A percentile compares a stretch with the other conserved stretches of the same genome.
phyloP scores from a whole-genome alignment of 2,329 filamentous ascomycete species.

The Lecanicillium sp. region DNA sequence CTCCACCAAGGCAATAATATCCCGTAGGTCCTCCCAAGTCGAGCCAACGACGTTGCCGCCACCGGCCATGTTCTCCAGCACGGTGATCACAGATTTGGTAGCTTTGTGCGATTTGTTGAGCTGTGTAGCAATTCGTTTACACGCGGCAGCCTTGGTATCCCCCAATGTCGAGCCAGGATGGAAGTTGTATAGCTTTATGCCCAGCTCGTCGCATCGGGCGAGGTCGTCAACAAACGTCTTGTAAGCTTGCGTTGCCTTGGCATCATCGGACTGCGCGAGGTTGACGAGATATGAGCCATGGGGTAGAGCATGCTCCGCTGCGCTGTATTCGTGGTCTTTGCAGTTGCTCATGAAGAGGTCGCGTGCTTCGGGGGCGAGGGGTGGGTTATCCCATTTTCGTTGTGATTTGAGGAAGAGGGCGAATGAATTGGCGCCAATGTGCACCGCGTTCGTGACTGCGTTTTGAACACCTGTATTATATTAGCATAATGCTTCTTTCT shows the following conservation, averaged over 20 bases:
- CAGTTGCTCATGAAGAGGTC: conserved; percentile 63
- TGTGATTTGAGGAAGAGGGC: conserved; percentile 95
- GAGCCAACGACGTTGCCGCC: conserved; percentile 80
- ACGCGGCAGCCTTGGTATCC: conserved; percentile 57
- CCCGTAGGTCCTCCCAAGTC: conserved; percentile 75
- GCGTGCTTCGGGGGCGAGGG: conserved; percentile 59
- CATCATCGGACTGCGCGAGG: conserved; percentile 72
- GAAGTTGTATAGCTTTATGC: conserved; percentile 94
- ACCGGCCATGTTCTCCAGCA: conserved; percentile 94
- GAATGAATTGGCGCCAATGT: conserved; percentile 87
- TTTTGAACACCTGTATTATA: conserved; percentile 69
- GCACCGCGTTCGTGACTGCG: conserved; percentile 64
- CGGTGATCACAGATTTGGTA: conserved; percentile 67
- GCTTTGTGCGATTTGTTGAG: conserved; percentile 75
- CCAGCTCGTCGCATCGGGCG: conserved; percentile 72
- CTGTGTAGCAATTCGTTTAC: conserved; percentile 69
- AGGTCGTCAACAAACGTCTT: conserved; percentile 81
- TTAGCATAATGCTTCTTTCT: conserved; percentile 4
- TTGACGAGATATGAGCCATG: conserved; percentile 97
- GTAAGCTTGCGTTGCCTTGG: conserved; percentile 81
- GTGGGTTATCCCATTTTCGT: conserved; percentile 84
- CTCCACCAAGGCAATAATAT: conserved; percentile 72
- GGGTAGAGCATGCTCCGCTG: conserved; percentile 67
- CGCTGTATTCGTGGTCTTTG: conserved; percentile 61
- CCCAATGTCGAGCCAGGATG: conserved; percentile 81